phyloP scores from a whole-genome alignment of 441 rosid genomes.

The Adansonia rubrostipa region DNA sequence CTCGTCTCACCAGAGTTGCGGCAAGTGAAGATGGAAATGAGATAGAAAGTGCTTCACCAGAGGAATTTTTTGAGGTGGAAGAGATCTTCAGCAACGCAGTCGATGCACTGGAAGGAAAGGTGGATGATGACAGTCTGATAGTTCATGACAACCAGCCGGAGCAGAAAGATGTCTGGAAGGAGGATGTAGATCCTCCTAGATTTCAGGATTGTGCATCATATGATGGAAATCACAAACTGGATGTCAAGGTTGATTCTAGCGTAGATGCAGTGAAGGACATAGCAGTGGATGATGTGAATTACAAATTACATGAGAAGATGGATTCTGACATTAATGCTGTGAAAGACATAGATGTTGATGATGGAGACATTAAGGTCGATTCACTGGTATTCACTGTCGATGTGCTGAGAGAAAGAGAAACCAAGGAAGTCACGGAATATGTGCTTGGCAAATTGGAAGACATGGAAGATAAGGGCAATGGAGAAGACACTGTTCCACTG shows the following conservation, averaged over 20 bases:
- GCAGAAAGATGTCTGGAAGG: conserved; percentile 64
- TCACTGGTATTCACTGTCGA: conserved; percentile 36
- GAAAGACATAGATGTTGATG: conserved; percentile 87
- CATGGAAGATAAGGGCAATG: conserved; percentile 43
- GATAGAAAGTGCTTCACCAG: conserved; percentile 70
- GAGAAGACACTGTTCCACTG: conserved; percentile 33
- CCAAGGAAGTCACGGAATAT: conserved; percentile 48
- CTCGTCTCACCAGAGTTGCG: conserved; percentile 50
- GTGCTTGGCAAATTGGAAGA: conserved; percentile 43
- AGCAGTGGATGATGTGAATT: conserved; percentile 86
- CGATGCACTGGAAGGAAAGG: conserved; percentile 66
- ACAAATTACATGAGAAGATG: conserved; percentile 51
- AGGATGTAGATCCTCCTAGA: conserved; percentile 63
- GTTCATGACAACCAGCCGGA: conserved; percentile 42
- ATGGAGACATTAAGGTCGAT: conserved; percentile 56
- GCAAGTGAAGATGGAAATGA: conserved; percentile 66
- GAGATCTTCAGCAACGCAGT: conserved; percentile 79
- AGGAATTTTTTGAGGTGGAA: conserved; percentile 95
- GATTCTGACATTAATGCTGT: conserved; percentile 59
- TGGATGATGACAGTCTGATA: conserved; percentile 41
- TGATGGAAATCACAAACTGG: conserved; percentile 58
- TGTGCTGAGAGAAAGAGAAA: conserved; percentile 39
- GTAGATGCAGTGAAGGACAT: conserved; percentile 83
- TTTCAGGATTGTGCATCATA: conserved; percentile 75
- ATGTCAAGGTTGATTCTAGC: conserved; percentile 43